These are phyloP conservation scores for Calonectria pauciramosa DNA, from an alignment of 2,329 filamentous ascomycete species.

Conservation along the genomic window DNA sequence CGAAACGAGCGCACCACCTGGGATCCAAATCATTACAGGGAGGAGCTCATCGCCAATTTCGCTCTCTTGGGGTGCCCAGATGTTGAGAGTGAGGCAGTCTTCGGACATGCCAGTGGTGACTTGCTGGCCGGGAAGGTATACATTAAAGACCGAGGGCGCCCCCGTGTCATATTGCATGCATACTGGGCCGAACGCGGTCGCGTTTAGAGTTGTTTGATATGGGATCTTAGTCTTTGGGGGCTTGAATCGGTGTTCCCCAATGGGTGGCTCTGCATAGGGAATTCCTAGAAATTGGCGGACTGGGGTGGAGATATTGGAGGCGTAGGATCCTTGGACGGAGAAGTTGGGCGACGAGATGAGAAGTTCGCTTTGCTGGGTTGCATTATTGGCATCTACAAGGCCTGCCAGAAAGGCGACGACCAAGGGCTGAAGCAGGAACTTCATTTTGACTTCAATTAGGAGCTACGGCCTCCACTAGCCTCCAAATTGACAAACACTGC, in stretches of 20 bases:
- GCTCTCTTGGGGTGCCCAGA: constrained; percentile 15
- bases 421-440: background rate
- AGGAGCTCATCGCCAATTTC: constrained; percentile 8
- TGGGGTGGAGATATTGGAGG: background rate
- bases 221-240: constrained; percentile 13
- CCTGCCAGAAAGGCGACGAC: background rate
- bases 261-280: constrained; percentile 13
- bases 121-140: background rate
- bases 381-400: background rate
- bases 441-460: background rate
- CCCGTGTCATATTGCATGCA: constrained; percentile 15
- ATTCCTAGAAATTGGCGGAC: constrained; percentile 18
- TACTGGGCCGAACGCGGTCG: constrained; percentile 15
- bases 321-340: constrained; percentile 16
- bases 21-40: constrained; percentile 19
- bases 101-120: constrained; percentile 17
- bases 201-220: constrained; percentile 12
- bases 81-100: constrained; percentile 17
- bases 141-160: background rate
- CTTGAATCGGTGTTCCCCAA: constrained; percentile 5
- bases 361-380: background rate
- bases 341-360: constrained; percentile 16
- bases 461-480: background rate
- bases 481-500: background rate
- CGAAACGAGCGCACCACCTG: constrained; percentile 11